Evolutionary conservation across 2,329 filamentous ascomycete species (phyloP).

Genomic region (Curvularia verruculosa): DNA sequence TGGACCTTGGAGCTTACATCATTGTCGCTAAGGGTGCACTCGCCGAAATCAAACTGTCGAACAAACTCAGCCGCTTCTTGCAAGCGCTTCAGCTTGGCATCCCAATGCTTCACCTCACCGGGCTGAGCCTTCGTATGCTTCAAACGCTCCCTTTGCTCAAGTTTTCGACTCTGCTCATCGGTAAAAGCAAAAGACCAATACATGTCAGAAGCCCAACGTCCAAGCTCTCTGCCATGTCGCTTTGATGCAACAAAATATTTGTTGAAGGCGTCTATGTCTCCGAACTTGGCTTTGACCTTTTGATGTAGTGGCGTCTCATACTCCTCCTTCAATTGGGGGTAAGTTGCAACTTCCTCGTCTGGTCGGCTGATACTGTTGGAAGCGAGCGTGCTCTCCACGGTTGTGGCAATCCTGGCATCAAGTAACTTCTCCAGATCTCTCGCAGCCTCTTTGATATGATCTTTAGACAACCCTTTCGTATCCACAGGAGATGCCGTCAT

Average conservation of each 20-base stretch:
- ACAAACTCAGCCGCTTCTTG: slow-evolving; percentile 65
- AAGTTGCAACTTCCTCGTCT: slow-evolving; percentile 63
- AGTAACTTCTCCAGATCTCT: slow-evolving; percentile 75
- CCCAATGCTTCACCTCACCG: slow-evolving; percentile 49
- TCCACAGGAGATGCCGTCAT: slow-evolving; percentile 98
- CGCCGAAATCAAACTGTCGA: slow-evolving; percentile 56
- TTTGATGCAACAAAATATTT: slow-evolving; percentile 66
- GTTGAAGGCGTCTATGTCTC: slow-evolving; percentile 59
- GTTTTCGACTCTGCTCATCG: slow-evolving; percentile 65
- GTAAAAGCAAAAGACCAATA: slow-evolving; percentile 76
- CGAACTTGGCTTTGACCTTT: slow-evolving; percentile 60
- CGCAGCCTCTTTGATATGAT: slow-evolving; percentile 73
- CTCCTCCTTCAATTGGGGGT: slow-evolving; percentile 59
- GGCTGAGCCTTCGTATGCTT: slow-evolving; percentile 39
- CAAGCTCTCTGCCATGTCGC: slow-evolving; percentile 69
- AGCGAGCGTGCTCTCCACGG: slow-evolving; percentile 64
- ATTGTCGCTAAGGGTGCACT: slow-evolving; percentile 45
- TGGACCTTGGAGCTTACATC: slow-evolving; percentile 76
- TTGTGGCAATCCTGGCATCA: slow-evolving; percentile 82
- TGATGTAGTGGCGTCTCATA: slow-evolving; percentile 70
- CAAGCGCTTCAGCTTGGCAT: slow-evolving; percentile 63
- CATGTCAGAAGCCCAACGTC: slow-evolving; percentile 82
- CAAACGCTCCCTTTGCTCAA: slow-evolving; percentile 63
- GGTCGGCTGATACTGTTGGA: slow-evolving; percentile 65
- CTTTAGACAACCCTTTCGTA: slow-evolving; percentile 60